phyloP scores from a whole-genome alignment of 305 asterid species.

The Fraxinus greggii region DNA sequence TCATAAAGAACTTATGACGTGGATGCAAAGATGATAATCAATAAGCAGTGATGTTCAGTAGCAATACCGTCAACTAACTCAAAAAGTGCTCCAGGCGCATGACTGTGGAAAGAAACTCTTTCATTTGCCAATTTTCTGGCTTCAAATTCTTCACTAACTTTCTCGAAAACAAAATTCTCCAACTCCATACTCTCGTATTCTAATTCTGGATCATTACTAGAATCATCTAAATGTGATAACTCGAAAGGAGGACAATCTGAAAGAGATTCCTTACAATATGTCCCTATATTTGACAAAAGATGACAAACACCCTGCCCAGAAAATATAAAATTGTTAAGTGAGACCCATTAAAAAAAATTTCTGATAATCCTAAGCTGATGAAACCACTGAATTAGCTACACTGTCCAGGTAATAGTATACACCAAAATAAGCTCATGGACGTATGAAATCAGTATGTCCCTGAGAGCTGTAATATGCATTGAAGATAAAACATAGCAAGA shows the following conservation, averaged over 20 bases:
- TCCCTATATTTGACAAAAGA: conserved; percentile 66
- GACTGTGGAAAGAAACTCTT: conserved; percentile 51
- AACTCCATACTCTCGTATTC: conserved; percentile 74
- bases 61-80: conserved; percentile 56
- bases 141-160: conserved; percentile 55
- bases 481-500: not conserved
- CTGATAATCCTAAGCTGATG: conserved; percentile 5
- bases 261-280: conserved; percentile 65
- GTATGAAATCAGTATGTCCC: not conserved
- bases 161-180: conserved; percentile 56
- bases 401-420: not conserved
- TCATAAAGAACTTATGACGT: conserved; percentile 9
- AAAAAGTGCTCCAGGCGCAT: conserved; percentile 43
- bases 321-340: conserved; percentile 15
- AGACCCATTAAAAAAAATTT: conserved; percentile 4
- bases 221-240: conserved; percentile 56
- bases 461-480: not conserved
- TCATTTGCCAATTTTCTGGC: conserved; percentile 41
- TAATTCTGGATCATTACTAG: conserved; percentile 42
- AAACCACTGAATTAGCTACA: not conserved
- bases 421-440: not conserved
- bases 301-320: conserved; percentile 75
- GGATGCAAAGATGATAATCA: not conserved
- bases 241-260: conserved; percentile 57
- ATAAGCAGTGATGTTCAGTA: conserved; percentile 1